Base-by-base conservation (phyloP, 1,284 basidiomycete genomes). In the Malassezia pachydermatis region DNA sequence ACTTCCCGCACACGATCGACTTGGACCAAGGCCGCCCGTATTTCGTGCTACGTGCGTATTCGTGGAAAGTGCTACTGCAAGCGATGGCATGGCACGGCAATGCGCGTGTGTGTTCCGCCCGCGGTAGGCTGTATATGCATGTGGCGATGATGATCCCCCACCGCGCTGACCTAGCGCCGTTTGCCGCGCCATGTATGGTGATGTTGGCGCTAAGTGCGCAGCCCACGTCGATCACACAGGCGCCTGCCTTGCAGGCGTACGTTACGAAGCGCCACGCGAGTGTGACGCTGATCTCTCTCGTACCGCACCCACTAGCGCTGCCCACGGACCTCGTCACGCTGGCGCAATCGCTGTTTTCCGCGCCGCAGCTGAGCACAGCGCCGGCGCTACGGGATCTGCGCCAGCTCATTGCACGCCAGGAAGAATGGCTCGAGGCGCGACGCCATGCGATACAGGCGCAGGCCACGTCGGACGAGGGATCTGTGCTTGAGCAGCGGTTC, bases 381-480 rank as follows among this genome's bases (percentile, higher is more conserved):
- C 39, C 50, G 25, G 44, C 50, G 37, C 45, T 52, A 28, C 50
- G 50, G 20, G 50, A 52, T 38, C 50, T 52, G n/a, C 23, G 33
- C 13, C 44, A 47, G 41, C 25, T 19, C n/a, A 52, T 52, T 8
- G 27, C 40, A 22, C 34, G 30, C 14, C 44, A 52, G n/a, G 45
- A 41, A 38, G 50, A 52, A 28, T 47, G 44, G 39, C 38, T 52
- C 27, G 40, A 39, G 11, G 19, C 45, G 45, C 50, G 50, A 5
- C 22, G 41, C 7, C 24, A 25, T 16, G 41, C 27, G 28, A n/a
- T n/a, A n/a, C n/a, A n/a, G n/a, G 25, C 13, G 2, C 37, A 41
- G 20, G 28, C 10, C 34, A 24, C 34, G 20, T 17, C 29, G n/a
- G 43, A 45, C 22, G 19, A 24, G 9, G 13, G 19, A 2, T 39